A percentile compares a stretch with the other conserved stretches of the same genome.
Evolutionary conservation across 208 protist genomes (phyloP).

Genomic region (Histomonas meleagridis): DNA sequence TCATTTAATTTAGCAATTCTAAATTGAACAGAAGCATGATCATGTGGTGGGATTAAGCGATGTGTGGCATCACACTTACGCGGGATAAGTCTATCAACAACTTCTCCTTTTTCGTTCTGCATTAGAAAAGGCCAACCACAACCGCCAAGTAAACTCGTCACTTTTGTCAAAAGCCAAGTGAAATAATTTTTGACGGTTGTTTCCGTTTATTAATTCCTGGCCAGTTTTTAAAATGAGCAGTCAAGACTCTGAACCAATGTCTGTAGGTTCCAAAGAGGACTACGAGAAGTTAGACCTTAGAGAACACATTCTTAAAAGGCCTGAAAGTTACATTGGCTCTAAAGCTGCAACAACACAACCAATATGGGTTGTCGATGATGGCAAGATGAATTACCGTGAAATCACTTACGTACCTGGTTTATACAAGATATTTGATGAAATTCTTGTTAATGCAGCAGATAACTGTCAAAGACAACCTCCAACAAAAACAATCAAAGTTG

Average conservation of each 20-base stretch:
- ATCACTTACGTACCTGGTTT: conserved; percentile 89
- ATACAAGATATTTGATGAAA: conserved; percentile 99
- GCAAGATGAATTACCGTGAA: conserved; percentile 37
- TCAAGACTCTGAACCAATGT: no score
- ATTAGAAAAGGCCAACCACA: conserved; percentile 18
- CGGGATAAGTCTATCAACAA: conserved; percentile 1
- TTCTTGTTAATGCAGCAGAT: conserved; percentile 99
- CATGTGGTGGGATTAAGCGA: not conserved
- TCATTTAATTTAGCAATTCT: not conserved
- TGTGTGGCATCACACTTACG: not conserved
- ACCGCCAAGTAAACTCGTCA: no score
- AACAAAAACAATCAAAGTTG: conserved; percentile 64
- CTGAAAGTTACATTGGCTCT: not conserved
- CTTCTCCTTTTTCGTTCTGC: not conserved
- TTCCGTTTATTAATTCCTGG: no score
- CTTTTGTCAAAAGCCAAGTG: no score
- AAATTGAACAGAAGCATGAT: conserved; percentile 14
- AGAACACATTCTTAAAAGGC: not conserved
- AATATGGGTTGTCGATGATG: not conserved
- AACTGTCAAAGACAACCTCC: conserved; percentile 87
- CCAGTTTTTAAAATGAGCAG: no score
- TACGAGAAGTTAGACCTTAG: not conserved
- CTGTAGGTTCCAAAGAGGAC: no score
- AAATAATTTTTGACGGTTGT: no score
- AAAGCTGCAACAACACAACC: not conserved